These are phyloP conservation scores for Saccharomyces jurei DNA, from an alignment of 805 yeast species.

Conservation along the genomic window DNA sequence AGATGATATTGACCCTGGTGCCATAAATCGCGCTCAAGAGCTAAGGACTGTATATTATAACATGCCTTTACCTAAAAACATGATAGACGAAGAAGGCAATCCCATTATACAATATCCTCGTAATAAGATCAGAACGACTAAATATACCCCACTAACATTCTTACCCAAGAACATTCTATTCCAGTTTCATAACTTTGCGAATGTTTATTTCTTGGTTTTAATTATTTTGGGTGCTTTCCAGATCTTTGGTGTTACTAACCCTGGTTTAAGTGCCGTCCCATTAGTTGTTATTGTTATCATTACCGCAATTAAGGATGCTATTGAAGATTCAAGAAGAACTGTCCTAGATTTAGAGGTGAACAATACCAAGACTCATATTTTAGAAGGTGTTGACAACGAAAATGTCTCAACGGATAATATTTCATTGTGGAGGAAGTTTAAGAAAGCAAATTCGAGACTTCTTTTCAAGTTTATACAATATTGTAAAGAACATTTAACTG, in stretches of 20 bases:
- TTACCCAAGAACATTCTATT: slow-evolving; percentile 72
- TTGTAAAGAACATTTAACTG: slow-evolving; percentile 26
- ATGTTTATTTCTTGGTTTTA: slow-evolving; percentile 72
- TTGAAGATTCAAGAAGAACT: slow-evolving; percentile 74
- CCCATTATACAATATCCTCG: slow-evolving; percentile 62
- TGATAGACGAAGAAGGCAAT: slow-evolving; percentile 51
- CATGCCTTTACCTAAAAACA: slow-evolving; percentile 48
- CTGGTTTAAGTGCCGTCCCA: slow-evolving; percentile 69
- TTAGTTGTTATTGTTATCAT: slow-evolving; percentile 66
- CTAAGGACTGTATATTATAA: slow-evolving; percentile 52
- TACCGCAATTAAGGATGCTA: slow-evolving; percentile 72
- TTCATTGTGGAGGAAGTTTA: slow-evolving; percentile 61
- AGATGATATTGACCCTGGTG: slow-evolving; percentile 29
- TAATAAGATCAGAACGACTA: slow-evolving; percentile 90
- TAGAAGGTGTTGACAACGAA: slow-evolving; percentile 45
- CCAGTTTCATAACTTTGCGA: slow-evolving; percentile 87
- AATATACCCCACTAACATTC: slow-evolving; percentile 84
- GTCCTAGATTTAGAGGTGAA: slow-evolving; percentile 65
- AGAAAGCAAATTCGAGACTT: slow-evolving; percentile 40
- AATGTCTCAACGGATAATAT: slow-evolving; percentile 59
- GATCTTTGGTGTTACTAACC: slow-evolving; percentile 75
- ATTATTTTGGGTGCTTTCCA: slow-evolving; percentile 71
- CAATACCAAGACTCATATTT: slow-evolving; percentile 62
- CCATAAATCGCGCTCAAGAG: slow-evolving; percentile 34
- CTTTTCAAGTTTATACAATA: slow-evolving; percentile 20